Conservation (phyloP, 2,329 filamentous ascomycete species). For the Trichoderma atroviride region DNA sequence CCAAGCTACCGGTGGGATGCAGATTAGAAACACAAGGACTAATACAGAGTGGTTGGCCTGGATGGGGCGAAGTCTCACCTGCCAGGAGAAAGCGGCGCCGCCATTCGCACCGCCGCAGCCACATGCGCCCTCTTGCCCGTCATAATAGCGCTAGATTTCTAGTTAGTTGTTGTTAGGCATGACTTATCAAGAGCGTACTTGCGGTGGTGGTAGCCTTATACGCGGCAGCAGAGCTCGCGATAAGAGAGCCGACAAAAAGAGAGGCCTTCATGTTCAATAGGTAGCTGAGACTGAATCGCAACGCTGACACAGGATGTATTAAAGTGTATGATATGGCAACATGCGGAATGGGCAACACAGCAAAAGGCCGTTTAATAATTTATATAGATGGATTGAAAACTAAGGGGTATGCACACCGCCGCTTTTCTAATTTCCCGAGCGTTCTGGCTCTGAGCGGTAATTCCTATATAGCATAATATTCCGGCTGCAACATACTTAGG, state of each 20-base stretch:
- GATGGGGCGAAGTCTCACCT: background rate
- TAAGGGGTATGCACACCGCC: background rate
- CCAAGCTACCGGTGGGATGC: background rate
- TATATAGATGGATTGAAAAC: background rate
- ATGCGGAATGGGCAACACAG: background rate
- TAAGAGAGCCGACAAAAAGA: background rate
- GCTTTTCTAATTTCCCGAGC: background rate
- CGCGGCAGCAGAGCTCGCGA: background rate
- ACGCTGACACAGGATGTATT: background rate
- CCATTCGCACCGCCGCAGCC: constrained; percentile 15
- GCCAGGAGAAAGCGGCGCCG: constrained; percentile 9
- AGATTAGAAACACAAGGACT: background rate
- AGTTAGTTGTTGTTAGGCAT: background rate
- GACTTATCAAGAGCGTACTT: background rate
- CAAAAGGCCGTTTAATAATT: background rate
- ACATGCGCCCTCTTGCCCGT: constrained; percentile 14
- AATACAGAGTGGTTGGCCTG: background rate
- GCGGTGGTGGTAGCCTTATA: constrained; percentile 17
- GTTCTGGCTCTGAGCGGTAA: background rate
- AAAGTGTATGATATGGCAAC: background rate
- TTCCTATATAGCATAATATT: background rate
- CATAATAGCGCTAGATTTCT: constrained; percentile 4
- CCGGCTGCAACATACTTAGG: background rate
- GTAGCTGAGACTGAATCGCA: background rate
- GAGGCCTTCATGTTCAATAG: background rate